Percentiles rank a stretch among this genome's conserved stretches.
Evolutionary conservation across 345 rosid genomes (phyloP).

Genomic region (Bretschneidera sinensis): DNA sequence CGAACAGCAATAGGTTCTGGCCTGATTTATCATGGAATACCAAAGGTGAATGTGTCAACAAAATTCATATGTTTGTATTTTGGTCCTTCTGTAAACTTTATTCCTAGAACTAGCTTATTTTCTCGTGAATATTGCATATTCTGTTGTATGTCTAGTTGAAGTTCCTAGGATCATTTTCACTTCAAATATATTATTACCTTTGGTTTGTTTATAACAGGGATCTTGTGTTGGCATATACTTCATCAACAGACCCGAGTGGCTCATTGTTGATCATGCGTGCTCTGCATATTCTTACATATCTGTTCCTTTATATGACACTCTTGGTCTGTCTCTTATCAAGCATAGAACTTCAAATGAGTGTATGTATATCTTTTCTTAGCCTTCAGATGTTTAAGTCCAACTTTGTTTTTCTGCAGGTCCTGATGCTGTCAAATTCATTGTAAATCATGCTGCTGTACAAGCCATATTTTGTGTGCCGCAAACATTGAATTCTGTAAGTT

Average conservation of each 20-base stretch:
- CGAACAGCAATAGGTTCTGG: conserved; percentile 86
- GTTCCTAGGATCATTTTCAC: conserved; percentile 2
- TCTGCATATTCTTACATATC: conserved; percentile 79
- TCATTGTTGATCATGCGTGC: conserved; percentile 93
- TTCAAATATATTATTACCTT: conserved; percentile 12
- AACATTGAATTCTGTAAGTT: conserved; percentile 68
- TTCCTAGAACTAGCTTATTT: not conserved
- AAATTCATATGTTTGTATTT: conserved; percentile 5
- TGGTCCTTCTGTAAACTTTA: not conserved
- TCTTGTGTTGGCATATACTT: conserved; percentile 82
- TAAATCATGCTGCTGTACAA: conserved; percentile 78
- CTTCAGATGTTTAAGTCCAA: conserved; percentile 11
- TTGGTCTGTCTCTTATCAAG: conserved; percentile 47
- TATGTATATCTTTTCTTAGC: not conserved
- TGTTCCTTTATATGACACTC: conserved; percentile 97
- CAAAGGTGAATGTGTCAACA: conserved; percentile 35
- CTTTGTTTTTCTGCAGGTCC: conserved; percentile 56
- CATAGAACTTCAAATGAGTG: conserved; percentile 6
- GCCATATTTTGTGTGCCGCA: conserved; percentile 89
- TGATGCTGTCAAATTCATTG: conserved; percentile 83
- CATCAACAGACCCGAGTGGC: conserved; percentile 95
- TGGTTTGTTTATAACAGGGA: conserved; percentile 44
- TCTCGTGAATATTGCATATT: not conserved
- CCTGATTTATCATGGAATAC: conserved; percentile 62
- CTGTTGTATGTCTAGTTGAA: not conserved